Percentiles rank a stretch among this genome's conserved stretches.
Evolutionary conservation across 2,329 filamentous ascomycete genomes (phyloP).

Genomic region (Aspergillus versicolor): DNA sequence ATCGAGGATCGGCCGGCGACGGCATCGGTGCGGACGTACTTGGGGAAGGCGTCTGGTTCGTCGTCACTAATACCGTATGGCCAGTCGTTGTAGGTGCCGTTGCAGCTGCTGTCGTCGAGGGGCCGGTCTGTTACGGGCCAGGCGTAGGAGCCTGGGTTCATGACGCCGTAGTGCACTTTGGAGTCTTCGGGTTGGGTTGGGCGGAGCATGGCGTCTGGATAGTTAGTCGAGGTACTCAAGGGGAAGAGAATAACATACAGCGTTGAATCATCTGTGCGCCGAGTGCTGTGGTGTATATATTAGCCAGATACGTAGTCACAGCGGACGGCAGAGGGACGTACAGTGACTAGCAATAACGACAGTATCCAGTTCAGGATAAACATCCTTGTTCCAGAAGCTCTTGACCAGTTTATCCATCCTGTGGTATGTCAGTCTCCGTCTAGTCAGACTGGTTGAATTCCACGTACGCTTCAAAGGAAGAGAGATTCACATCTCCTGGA

Average conservation of each 20-base stretch:
- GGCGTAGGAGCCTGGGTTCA: slow-evolving; percentile 1
- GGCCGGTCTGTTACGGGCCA: neutral
- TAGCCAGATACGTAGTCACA: accelerated
- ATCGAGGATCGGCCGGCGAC: neutral
- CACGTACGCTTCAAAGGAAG: neutral
- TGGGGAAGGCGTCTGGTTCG: neutral
- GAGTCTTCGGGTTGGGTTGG: neutral
- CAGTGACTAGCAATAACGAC: neutral
- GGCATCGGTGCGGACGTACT: neutral
- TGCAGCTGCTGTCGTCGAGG: neutral
- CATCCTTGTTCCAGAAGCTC: neutral
- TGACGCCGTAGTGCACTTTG: neutral
- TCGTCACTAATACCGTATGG: neutral
- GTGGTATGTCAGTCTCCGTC: neutral
- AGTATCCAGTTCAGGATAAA: neutral
- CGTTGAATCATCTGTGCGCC: neutral
- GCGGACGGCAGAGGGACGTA: neutral
- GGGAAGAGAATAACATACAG: neutral
- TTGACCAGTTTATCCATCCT: neutral
- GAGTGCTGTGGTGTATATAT: neutral
- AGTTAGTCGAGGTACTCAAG: neutral
- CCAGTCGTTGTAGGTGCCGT: neutral
- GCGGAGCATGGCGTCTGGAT: neutral
- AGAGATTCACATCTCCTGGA: neutral
- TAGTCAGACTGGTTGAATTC: too few species aligned